Percentiles rank a stretch among this genome's conserved stretches.
These are phyloP conservation scores for Geotrichum siamense DNA, from an alignment of 1,139 yeast species.

Conservation along the genomic window DNA sequence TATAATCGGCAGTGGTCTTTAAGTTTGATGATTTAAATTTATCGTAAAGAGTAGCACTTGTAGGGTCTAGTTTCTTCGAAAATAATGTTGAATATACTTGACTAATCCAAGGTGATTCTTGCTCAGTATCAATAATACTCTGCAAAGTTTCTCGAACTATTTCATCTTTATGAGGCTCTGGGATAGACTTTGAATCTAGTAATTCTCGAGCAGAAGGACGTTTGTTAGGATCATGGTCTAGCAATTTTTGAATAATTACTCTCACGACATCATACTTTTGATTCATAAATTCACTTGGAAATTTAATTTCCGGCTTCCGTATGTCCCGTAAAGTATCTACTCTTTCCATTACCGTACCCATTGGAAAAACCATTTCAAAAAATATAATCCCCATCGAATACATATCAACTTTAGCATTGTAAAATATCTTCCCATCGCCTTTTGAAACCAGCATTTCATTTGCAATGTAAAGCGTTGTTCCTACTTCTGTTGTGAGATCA, in stretches of 20 bases:
- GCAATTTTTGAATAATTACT: slow-evolving; percentile 53
- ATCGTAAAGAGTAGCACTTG: slow-evolving; percentile 77
- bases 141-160: slow-evolving; percentile 80
- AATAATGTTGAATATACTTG: slow-evolving; percentile 84
- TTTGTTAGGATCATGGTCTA: slow-evolving; percentile 69
- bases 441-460: slow-evolving; percentile 58
- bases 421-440: slow-evolving; percentile 31
- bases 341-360: slow-evolving; percentile 89
- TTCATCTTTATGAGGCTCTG: slow-evolving; percentile 85
- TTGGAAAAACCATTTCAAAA: slow-evolving; percentile 84
- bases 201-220: slow-evolving; percentile 76
- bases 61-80: slow-evolving; percentile 72
- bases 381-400: slow-evolving; percentile 90
- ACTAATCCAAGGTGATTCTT: slow-evolving; percentile 89
- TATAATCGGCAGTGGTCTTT: slow-evolving; percentile 24
- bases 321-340: slow-evolving; percentile 59
- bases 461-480: slow-evolving; percentile 90
- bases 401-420: slow-evolving; percentile 91
- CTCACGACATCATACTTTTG: slow-evolving; percentile 50
- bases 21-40: slow-evolving; percentile 10
- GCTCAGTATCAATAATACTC: slow-evolving; percentile 62
- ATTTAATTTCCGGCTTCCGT: slow-evolving; percentile 50
- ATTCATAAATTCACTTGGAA: slow-evolving; percentile 58
- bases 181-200: slow-evolving; percentile 72
- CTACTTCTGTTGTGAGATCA: slow-evolving; percentile 85